These are phyloP conservation scores for Lolium perenne DNA, from an alignment of 176 grass and related monocot genomes.

Conservation along the genomic window DNA sequence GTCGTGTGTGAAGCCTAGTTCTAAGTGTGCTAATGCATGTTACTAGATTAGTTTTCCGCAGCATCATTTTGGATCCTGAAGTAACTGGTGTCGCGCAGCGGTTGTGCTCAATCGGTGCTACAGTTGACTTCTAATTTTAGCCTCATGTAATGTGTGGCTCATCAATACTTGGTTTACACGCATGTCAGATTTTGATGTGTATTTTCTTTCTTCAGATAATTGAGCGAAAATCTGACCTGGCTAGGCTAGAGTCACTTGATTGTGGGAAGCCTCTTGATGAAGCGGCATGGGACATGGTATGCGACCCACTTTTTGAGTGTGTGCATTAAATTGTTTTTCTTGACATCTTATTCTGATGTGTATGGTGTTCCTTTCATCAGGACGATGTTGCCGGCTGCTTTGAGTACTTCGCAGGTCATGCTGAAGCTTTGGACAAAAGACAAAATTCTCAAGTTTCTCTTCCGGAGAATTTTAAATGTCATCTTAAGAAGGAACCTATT, in stretches of 20 bases:
- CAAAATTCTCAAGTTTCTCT: slow-evolving; percentile 81
- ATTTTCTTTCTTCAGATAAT: slow-evolving; percentile 56
- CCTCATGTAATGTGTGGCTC: background rate
- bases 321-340: background rate
- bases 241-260: slow-evolving; percentile 84
- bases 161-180: background rate
- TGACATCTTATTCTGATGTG: slow-evolving; percentile 7
- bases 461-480: slow-evolving; percentile 90
- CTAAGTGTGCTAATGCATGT: background rate
- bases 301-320: slow-evolving; percentile 7
- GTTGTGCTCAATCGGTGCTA: background rate
- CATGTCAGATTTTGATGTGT: background rate
- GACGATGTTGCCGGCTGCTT: slow-evolving; percentile 99
- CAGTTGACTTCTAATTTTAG: slow-evolving; percentile 9
- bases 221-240: slow-evolving; percentile 85
- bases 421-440: slow-evolving; percentile 81
- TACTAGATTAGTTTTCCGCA: too few relatives aligned
- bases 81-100: background rate
- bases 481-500: slow-evolving; percentile 86
- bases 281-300: slow-evolving; percentile 97
- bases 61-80: too few relatives aligned
- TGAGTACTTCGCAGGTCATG: slow-evolving; percentile 88
- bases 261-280: slow-evolving; percentile 97
- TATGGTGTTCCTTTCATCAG: slow-evolving; percentile 52
- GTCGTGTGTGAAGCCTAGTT: background rate